Conservation (phyloP, 441 rosid species). For the Euphorbia celastroides region DNA sequence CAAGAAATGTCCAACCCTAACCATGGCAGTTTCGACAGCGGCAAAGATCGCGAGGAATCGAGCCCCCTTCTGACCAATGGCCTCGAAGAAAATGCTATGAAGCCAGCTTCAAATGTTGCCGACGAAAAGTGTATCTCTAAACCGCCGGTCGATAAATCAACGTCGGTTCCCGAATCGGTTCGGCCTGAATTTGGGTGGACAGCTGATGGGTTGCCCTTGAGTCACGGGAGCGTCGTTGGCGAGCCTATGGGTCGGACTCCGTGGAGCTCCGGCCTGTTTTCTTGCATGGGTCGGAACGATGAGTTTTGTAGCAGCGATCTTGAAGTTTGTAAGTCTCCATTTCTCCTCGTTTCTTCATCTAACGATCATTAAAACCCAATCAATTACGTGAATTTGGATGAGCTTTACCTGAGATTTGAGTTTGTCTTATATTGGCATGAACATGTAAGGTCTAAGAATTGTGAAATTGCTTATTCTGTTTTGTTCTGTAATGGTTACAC, state of each 20-base stretch:
- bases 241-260: slow-evolving; percentile 70
- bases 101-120: slow-evolving; percentile 19
- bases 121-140: slow-evolving; percentile 15
- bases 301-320: slow-evolving; percentile 98
- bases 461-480: neutral
- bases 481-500: neutral
- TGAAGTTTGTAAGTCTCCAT: slow-evolving; percentile 84
- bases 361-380: neutral
- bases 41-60: slow-evolving; percentile 43
- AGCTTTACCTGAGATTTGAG: neutral
- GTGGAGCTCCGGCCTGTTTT: slow-evolving; percentile 69
- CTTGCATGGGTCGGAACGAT: slow-evolving; percentile 85
- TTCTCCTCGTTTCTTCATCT: neutral
- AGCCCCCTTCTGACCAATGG: slow-evolving; percentile 62
- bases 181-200: slow-evolving; percentile 55
- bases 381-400: neutral
- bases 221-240: slow-evolving; percentile 67
- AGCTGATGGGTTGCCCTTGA: slow-evolving; percentile 73
- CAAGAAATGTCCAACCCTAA: slow-evolving; percentile 36
- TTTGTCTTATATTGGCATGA: neutral
- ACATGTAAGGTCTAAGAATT: neutral
- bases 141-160: slow-evolving; percentile 17
- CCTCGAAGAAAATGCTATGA: slow-evolving; percentile 30
- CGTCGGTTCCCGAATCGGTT: slow-evolving; percentile 7
- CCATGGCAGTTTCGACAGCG: slow-evolving; percentile 16